A percentile compares a stretch with the other conserved stretches of the same genome.
phyloP scores from a whole-genome alignment of 495 filamentous ascomycete genomes.

The Amniculicola lignicola region DNA sequence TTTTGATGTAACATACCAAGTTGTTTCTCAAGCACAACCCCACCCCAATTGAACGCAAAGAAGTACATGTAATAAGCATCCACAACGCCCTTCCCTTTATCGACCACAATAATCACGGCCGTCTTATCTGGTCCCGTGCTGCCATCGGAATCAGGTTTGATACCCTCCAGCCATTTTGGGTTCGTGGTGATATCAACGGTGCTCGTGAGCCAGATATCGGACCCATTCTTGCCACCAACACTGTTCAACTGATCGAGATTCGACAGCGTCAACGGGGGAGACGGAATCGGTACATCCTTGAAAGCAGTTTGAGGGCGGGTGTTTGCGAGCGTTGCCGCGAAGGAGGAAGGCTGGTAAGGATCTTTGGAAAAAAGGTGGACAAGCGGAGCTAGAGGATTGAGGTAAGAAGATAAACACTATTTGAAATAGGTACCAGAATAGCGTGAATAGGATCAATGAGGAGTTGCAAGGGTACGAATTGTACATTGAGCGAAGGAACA shows the following conservation, averaged over 20 bases:
- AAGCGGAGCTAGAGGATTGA: constrained; percentile 34
- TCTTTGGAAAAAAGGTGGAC: constrained; percentile 54
- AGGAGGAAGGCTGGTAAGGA: constrained; percentile 56
- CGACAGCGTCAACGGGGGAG: constrained; percentile 41
- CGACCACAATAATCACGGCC: constrained; percentile 54
- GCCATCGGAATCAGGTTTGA: constrained; percentile 45
- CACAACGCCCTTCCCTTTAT: constrained; percentile 51
- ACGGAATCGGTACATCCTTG: constrained; percentile 43
- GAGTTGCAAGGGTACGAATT: no score
- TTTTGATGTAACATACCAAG: constrained; percentile 2
- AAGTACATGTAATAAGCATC: constrained; percentile 71
- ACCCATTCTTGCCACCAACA: constrained; percentile 41
- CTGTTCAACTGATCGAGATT: constrained; percentile 57
- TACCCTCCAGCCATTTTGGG: constrained; percentile 52
- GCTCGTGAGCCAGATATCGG: constrained; percentile 56
- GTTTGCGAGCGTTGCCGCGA: constrained; percentile 53
- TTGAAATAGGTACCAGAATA: no score
- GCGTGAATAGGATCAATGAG: no score
- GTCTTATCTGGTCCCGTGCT: constrained; percentile 47
- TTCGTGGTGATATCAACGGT: constrained; percentile 52
- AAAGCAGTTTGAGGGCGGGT: constrained; percentile 55
- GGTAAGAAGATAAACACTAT: no score
- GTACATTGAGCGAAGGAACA: no score
- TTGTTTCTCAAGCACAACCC: constrained; percentile 26
- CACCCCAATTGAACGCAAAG: constrained; percentile 57